Evolutionary conservation across 371 early-diverging fungal species (phyloP), one percentile per base, ranked within the genome.

Genomic region (Amoeboaphelidium protococcarum): DNA sequence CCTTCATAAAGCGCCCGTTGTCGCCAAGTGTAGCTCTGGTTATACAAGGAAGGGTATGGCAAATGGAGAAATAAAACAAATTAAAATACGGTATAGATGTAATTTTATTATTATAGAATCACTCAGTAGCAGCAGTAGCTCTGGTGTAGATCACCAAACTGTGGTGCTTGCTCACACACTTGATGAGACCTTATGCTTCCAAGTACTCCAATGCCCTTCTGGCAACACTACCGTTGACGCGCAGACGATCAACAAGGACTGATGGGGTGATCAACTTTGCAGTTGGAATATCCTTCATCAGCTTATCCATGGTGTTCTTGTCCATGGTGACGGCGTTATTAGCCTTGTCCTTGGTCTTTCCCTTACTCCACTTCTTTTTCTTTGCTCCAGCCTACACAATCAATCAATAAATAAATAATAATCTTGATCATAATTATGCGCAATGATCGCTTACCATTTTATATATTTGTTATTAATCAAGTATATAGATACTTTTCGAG

Each of bases 291-390:
- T 96, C 97, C 82, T 96, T 96, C 75, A 78, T 78, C 52, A 90
- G 74, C 69, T 79, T 81, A 54, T 85, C 88, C 58, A 79, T 76
- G 57, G 84, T 85, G 54, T 75, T 65, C 67, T 82, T 78, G 68
- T 83, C 82, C 56, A 91, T 76, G 65, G 76, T 67, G 52, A 91
- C 89, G 66, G 80, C 69, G 78, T 86, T 85, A 81, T 88, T 85
- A 68, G 84, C 73, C 83, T 86, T 86, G 69, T 88, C 88, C 85
- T 86, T 85, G 57, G 79, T 79, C 73, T 82, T 82, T 58, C 82
- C 83, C 72, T 83, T 83, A 55, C 87, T 86, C 88, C 88, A 88
- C 78, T 88, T 88, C 86, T 80, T n/a, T n/a, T n/a, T n/a, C n/a
- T n/a, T n/a, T n/a, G n/a, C n/a, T n/a, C n/a, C n/a, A n/a, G n/a